Conservation (phyloP, 31 red algal species). For the Porphyra umbilicalis region DNA sequence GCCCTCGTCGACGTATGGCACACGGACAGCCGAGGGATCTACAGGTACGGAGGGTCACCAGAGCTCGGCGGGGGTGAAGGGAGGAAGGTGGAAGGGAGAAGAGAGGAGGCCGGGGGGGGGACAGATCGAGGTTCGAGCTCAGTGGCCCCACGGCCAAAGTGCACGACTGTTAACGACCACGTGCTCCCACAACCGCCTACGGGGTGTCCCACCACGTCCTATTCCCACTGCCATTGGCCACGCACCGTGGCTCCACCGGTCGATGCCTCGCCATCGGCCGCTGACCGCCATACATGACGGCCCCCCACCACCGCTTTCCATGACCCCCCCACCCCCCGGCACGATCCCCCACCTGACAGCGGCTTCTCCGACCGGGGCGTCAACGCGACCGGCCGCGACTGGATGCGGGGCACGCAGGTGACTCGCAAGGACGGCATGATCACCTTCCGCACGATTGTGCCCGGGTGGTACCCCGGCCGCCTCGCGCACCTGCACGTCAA, state of each 20-base stretch:
- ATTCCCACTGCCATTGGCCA: no score
- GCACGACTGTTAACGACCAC: no score
- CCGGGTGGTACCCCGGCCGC: slow-evolving; percentile 3
- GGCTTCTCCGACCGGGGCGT: not conserved
- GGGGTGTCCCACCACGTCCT: no score
- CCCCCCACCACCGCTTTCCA: not conserved
- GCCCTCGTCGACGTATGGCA: slow-evolving; percentile 5
- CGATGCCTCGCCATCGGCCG: no score
- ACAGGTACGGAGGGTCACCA: not conserved
- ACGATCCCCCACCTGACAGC: not conserved
- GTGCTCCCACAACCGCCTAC: no score
- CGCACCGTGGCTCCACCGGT: no score
- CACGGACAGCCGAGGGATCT: not conserved
- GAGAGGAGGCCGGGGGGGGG: no score
- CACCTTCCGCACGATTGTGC: not conserved
- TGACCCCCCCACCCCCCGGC: not conserved
- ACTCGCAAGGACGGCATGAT: not conserved
- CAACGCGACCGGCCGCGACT: not conserved
- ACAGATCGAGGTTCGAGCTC: no score
- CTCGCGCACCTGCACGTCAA: slow-evolving; percentile 4
- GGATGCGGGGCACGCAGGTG: not conserved
- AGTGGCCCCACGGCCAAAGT: no score
- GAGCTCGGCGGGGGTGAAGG: no score
- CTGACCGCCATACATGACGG: no score
- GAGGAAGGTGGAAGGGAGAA: no score